A percentile compares a stretch with the other conserved stretches of the same genome.
These are phyloP conservation scores for Erucastrum elatum DNA, from an alignment of 345 rosid genomes.

Conservation along the genomic window DNA sequence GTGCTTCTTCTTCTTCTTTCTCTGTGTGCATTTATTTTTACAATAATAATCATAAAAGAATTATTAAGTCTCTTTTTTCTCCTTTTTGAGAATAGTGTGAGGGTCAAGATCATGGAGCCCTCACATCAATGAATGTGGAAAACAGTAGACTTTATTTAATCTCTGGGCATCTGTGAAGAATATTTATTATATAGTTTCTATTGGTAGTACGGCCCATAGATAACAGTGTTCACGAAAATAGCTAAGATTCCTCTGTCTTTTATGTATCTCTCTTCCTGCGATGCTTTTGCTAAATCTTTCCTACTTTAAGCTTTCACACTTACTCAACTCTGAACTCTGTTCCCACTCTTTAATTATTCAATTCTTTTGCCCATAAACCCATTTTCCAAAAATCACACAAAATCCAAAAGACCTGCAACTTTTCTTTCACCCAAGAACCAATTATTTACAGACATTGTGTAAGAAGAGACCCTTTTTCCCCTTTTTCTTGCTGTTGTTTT, in stretches of 20 bases:
- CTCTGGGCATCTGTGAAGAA: slow-evolving; percentile 36
- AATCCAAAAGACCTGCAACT: slow-evolving; percentile 25
- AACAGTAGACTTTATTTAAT: slow-evolving; percentile 28
- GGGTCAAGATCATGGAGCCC: slow-evolving; percentile 44
- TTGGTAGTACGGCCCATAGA: slow-evolving; percentile 36
- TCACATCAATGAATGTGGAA: slow-evolving; percentile 42
- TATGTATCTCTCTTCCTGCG: slow-evolving; percentile 26
- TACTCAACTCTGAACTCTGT: slow-evolving; percentile 24
- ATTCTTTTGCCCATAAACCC: slow-evolving; percentile 29
- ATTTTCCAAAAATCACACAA: slow-evolving; percentile 6
- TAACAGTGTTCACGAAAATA: slow-evolving; percentile 45
- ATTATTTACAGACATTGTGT: slow-evolving; percentile 8
- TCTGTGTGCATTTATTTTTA: slow-evolving; percentile 40
- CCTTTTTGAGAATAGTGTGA: slow-evolving; percentile 32
- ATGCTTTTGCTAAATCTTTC: slow-evolving; percentile 25
- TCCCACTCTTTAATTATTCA: slow-evolving; percentile 21
- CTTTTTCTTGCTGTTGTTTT: slow-evolving; percentile 11
- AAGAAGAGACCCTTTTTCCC: background rate
- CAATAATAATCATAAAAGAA: slow-evolving; percentile 36
- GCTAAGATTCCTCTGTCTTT: slow-evolving; percentile 48
- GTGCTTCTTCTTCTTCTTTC: slow-evolving; percentile 43
- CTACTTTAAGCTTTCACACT: slow-evolving; percentile 42
- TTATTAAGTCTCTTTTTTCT: slow-evolving; percentile 12
- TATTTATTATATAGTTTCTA: slow-evolving; percentile 37
- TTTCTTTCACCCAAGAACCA: slow-evolving; percentile 10